Evolutionary conservation across 768 basidiomycete species (phyloP).

Genomic region (Tulasnella sp.): DNA sequence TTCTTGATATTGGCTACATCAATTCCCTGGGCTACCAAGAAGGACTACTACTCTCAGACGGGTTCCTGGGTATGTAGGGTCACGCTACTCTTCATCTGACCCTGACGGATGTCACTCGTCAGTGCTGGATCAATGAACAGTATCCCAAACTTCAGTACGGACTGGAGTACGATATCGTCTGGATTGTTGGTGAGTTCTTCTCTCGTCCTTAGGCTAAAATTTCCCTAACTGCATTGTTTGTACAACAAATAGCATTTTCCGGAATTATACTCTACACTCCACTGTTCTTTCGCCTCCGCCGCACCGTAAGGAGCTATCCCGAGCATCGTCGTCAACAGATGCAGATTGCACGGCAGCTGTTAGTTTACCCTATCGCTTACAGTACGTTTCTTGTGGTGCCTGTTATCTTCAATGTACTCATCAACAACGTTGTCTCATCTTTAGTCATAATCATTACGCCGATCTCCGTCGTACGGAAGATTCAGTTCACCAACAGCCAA

Average conservation of each 20-base stretch:
- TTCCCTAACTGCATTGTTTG: not conserved
- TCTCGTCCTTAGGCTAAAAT: too few relatives aligned
- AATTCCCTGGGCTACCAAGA: not conserved
- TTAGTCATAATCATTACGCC: constrained; percentile 25
- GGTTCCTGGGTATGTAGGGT: not conserved
- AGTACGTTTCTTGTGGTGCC: not conserved
- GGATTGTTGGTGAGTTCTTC: constrained; percentile 27
- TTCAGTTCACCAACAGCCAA: constrained; percentile 22
- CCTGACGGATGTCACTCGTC: not conserved
- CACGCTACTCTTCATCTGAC: not conserved
- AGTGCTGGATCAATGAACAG: constrained; percentile 39
- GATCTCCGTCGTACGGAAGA: constrained; percentile 33
- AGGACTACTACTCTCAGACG: not conserved
- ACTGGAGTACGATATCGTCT: constrained; percentile 43
- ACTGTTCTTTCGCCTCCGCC: constrained; percentile 32
- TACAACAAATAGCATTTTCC: constrained; percentile 18
- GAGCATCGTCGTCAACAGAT: not conserved
- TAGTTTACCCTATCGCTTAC: not conserved
- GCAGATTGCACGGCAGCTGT: not conserved
- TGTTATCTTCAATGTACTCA: not conserved
- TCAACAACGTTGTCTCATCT: not conserved
- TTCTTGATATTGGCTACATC: constrained; percentile 25
- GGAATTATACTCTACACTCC: constrained; percentile 36
- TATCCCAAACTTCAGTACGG: constrained; percentile 32
- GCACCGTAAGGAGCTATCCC: not conserved